Conservation (phyloP, 805 yeast genomes). For the Saccharomycodes ludwigii region DNA sequence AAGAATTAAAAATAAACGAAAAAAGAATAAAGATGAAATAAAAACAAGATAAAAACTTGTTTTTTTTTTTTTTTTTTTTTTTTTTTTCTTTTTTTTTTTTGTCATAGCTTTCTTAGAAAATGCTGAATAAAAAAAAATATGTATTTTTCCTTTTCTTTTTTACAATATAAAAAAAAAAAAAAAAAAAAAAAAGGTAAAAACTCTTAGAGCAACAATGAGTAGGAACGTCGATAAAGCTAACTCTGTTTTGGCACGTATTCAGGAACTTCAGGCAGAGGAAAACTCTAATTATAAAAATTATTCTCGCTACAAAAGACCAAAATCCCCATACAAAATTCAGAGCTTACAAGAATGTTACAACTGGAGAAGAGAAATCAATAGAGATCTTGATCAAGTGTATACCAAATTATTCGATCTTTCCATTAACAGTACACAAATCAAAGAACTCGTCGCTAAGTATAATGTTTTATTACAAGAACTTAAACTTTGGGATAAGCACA, state of each 20-base stretch:
- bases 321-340: constrained; percentile 38
- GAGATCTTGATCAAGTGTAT: constrained; percentile 51
- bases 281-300: constrained; percentile 43
- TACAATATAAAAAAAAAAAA: neutral
- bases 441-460: constrained; percentile 64
- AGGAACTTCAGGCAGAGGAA: constrained; percentile 47
- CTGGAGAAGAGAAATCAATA: constrained; percentile 50
- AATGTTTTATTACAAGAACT: constrained; percentile 58
- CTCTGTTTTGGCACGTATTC: constrained; percentile 52
- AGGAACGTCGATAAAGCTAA: constrained; percentile 68
- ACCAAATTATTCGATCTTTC: constrained; percentile 52
- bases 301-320: constrained; percentile 49
- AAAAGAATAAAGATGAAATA: too few species aligned
- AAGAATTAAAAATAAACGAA: too few species aligned
- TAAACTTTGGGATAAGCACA: constrained; percentile 67
- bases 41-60: too few species aligned
- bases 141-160: constrained; percentile 6
- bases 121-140: neutral
- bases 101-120: neutral
- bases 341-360: constrained; percentile 53
- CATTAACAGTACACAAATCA: constrained; percentile 45
- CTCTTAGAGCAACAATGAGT: constrained; percentile 37
- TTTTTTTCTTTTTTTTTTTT: too few species aligned
- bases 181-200: constrained; percentile 1
- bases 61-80: too few species aligned